Percentiles rank a stretch among this genome's conserved stretches.
Evolutionary conservation across 805 yeast genomes (phyloP).

Genomic region (Ascoidea asiatica): DNA sequence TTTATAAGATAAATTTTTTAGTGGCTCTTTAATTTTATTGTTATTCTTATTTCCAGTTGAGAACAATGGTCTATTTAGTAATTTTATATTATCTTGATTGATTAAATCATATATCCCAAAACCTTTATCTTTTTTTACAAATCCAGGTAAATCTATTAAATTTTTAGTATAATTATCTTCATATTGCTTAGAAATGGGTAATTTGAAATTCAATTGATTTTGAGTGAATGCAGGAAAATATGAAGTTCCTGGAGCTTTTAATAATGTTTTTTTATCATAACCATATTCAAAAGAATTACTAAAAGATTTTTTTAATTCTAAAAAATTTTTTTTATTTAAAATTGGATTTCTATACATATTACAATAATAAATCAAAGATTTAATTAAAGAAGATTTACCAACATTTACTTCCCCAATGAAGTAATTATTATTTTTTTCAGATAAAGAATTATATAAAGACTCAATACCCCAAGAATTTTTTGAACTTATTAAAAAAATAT

Average conservation of each 20-base stretch:
- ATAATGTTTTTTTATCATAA: no score
- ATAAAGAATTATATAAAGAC: neutral
- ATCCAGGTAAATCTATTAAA: slow-evolving; percentile 10
- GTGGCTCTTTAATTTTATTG: no score
- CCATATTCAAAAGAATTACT: no score
- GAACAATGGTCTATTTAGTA: no score
- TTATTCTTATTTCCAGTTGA: no score
- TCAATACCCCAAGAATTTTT: neutral
- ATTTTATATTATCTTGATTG: no score
- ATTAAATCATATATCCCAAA: slow-evolving; percentile 10
- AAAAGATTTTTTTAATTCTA: no score
- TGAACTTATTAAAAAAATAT: neutral
- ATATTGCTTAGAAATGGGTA: no score
- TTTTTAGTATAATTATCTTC: no score
- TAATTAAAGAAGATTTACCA: slow-evolving; percentile 56
- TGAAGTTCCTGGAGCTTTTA: slow-evolving; percentile 18
- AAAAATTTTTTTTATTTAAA: no score
- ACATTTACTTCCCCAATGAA: slow-evolving; percentile 55
- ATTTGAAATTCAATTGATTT: slow-evolving; percentile 15
- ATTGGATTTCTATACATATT: no score
- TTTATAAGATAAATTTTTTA: no score
- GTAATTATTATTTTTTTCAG: slow-evolving; percentile 22
- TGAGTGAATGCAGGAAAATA: slow-evolving; percentile 65
- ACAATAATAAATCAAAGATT: slow-evolving; percentile 23
- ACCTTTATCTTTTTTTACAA: slow-evolving; percentile 13